Evolutionary conservation across 495 filamentous ascomycete genomes (phyloP), one percentile per base, ranked within the genome.

Genomic region (Opeltia flavorubescens): DNA sequence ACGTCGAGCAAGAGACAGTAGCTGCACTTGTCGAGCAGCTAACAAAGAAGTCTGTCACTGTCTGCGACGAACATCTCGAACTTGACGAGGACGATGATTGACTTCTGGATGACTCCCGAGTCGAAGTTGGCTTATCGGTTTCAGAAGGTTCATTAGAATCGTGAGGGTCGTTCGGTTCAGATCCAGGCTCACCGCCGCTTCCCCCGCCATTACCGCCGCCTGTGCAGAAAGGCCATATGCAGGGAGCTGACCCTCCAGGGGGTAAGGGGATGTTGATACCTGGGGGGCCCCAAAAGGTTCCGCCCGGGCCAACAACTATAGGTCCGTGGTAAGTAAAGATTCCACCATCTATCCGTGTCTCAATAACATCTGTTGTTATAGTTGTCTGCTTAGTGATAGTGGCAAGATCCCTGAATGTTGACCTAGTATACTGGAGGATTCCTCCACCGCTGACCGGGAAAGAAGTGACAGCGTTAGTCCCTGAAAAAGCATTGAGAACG

Each of bases 341-440:
- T 28, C 44, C 30, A 17, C 43, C 43, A 15, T 46, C 48, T 27
- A 24, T 35, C 4, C 47, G 27, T 9, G 48, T 50, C 15, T 50
- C 17, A n/a, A 41, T 15, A 13, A 48, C 28, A 12, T 42, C 17
- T 7, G 44, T 51, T 12, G 49, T 51, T 4, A 51, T 31, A 21
- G 49, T 51, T 8, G 33, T 49, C 17, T 33, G 46, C 18, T 31
- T 35, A n/a, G 44, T 35, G 35, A 51, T 48, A 13, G 44, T 23
- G 23, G 34, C 13, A 13, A 51, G 18, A 26, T 40, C 25, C 1
- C n/a, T 20, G 18, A 51, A 40, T 15, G 44, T 51, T 23, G 18
- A 12, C 33, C 24, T 51, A 3, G 47, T 40, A 27, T 51, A 51
- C 13, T n/a, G 24, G 1, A 51, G 23, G 4, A 24, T 40, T n/a